Evolutionary conservation across 192 early-diverging fungal species (phyloP).

Genomic region (Coemansia pectinata): DNA sequence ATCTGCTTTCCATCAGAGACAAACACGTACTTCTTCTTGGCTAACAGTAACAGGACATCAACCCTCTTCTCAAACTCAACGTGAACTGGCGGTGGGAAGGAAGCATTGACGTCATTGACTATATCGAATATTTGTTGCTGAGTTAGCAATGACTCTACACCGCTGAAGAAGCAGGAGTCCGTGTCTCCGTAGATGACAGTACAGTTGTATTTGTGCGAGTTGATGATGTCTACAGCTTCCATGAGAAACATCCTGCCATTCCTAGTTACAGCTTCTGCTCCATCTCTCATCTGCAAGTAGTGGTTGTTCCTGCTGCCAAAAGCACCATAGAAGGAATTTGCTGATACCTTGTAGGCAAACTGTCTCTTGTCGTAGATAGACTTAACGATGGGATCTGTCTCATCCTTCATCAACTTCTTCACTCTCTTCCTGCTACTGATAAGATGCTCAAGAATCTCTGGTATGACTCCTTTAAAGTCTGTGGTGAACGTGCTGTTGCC

Average conservation of each 20-base stretch:
- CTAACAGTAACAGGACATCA: conserved; percentile 13
- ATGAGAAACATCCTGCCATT: conserved; percentile 16
- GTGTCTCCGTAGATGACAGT: conserved; percentile 34
- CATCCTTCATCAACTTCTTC: not conserved
- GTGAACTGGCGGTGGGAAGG: conserved; percentile 16
- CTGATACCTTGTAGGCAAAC: conserved; percentile 25
- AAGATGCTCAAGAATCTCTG: conserved; percentile 12
- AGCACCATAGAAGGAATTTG: conserved; percentile 36
- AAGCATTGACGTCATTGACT: conserved; percentile 11
- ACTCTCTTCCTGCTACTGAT: conserved; percentile 10
- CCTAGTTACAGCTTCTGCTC: conserved; percentile 12
- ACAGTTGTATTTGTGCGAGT: not conserved
- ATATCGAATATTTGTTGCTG: conserved; percentile 11
- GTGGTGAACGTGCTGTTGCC: not conserved
- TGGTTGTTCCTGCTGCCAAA: conserved; percentile 18
- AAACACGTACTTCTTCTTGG: conserved; percentile 32
- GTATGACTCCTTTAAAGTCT: conserved; percentile 13
- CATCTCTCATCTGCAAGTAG: conserved; percentile 16
- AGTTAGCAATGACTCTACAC: not conserved
- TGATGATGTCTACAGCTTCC: conserved; percentile 13
- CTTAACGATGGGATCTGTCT: conserved; percentile 10
- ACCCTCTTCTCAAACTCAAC: conserved; percentile 22
- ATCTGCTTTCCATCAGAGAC: conserved; percentile 6
- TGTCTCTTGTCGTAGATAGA: conserved; percentile 22
- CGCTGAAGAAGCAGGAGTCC: conserved; percentile 28